Conservation (phyloP, 169 alveolate genomes). For the Babesia ovata region DNA sequence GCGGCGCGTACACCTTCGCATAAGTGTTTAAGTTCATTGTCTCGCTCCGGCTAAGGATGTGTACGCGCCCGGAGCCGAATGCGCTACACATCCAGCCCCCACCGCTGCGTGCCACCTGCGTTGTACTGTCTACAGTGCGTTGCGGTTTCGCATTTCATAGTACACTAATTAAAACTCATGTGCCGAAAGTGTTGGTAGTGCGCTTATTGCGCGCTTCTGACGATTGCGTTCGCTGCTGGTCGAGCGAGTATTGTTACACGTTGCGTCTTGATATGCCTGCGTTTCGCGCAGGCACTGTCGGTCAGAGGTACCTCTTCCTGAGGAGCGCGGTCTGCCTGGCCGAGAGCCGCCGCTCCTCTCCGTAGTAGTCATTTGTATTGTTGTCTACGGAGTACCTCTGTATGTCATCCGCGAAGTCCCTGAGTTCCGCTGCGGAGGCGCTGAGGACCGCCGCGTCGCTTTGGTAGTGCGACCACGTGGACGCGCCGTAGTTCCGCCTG, state of each 20-base stretch:
- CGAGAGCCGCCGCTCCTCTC: slow-evolving; percentile 53
- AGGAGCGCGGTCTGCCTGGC: slow-evolving; percentile 39
- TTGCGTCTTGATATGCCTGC: slow-evolving; percentile 5
- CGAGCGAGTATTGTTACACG: background rate
- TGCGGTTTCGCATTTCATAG: background rate
- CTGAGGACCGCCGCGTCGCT: slow-evolving; percentile 37
- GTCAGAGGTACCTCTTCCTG: slow-evolving; percentile 42
- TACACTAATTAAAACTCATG: background rate
- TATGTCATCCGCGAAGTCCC: slow-evolving; percentile 47
- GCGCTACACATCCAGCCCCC: slow-evolving; percentile 29
- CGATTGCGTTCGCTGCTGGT: background rate
- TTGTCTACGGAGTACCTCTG: slow-evolving; percentile 59
- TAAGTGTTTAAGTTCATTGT: background rate
- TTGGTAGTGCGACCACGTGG: slow-evolving; percentile 22
- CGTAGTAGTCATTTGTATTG: slow-evolving; percentile 25
- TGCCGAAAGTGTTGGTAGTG: background rate
- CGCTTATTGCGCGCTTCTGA: no score
- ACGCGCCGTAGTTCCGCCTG: slow-evolving; percentile 21
- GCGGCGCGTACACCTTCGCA: background rate
- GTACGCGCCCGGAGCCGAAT: background rate
- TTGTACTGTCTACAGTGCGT: background rate
- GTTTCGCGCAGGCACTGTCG: background rate
- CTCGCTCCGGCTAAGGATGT: background rate
- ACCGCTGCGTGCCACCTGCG: background rate
- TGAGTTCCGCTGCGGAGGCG: slow-evolving; percentile 43